Base-by-base conservation (phyloP, 2,329 filamentous ascomycete species). In the Beauveria australis region DNA sequence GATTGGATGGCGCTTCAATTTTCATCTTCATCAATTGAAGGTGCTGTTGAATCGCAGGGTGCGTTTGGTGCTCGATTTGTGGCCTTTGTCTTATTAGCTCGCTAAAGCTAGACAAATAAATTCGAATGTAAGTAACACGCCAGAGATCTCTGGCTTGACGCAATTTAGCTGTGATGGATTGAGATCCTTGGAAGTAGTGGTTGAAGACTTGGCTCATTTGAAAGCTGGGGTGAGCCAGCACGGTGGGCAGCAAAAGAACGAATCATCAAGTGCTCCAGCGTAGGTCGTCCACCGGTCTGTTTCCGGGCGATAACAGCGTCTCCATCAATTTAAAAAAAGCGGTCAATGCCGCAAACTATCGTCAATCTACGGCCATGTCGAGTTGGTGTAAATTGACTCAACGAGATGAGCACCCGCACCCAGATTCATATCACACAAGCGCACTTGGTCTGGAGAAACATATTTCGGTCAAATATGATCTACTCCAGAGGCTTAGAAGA, bases 41-140 rank as follows among this genome's bases (percentile, higher is more conserved):
- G 10, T 59, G 41, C 30, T 59, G 54, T 28, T 62, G 60, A 26
- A 59, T 55, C 9, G 19, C 48, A 18, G 55, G 60, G 19, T 62
- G 46, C 2, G 55, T 62, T 33, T 54, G 55, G 24, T 53, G 24
- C 60, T 55, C 55, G 3, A 59, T 26, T n/a, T 58, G n/a, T 18
- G 46, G 26, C 24, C 49, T 24, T 24, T 51, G 30, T 49, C 37
- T 44, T n/a, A 59, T 54, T n/a, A 51, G 49, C 2, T 28, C 30
- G 2, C 3, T 22, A 26, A 54, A 59, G 2, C 48, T 49, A 5
- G 43, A 43, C 8, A 51, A 12, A 33, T 40, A 24, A 37, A 59
- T 47, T 16, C 43, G 33, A 1, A 53, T 53, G 43, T 43, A 55
- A 4, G 49, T 43, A 9, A 53, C n/a, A 5, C 41, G 28, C 54